Evolutionary conservation across 2,329 filamentous ascomycete genomes (phyloP), one percentile per base, ranked within the genome.

Genomic region (Cercospora sesami): DNA sequence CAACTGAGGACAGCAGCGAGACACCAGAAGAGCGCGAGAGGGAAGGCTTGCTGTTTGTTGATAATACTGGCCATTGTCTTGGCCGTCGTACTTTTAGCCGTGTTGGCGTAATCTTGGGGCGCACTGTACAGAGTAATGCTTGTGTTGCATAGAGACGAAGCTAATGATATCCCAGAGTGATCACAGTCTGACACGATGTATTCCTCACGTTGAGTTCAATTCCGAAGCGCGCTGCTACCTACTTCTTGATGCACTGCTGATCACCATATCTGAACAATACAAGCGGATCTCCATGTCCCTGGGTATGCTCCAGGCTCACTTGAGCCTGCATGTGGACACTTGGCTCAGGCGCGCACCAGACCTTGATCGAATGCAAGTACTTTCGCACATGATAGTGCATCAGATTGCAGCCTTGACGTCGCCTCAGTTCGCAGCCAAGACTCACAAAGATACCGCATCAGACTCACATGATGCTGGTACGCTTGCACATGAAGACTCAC

Each of bases 21-120:
- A 75, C 96, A 98, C 80, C 96, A 99, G 84, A 97, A 94, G 86
- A 94, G 93, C 70, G 95, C 95, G 30, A 87, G 96, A 72, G 95
- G 93, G 81, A 97, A 96, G 85, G 92, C 92, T 48, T 99, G 94
- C 79, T 97, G 94, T 79, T 82, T 99, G 78, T 81, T 99, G 76
- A 81, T 99, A 61, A 94, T 99, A 68, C 79, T 99, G 76, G 90
- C 91, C 1, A 87, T 99, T 59, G 95, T 99, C 68, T 80, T 98
- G 75, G 91, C 93, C 3, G 93, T 99, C 73, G 90, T 99, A 55
- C 85, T 99, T 68, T 82, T 99, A 73, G 96, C 95, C 14, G 91
- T 94, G 63, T 89, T 64, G 51, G 62, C 53, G 5, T 64, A 31
- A 48, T 39, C 2, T 48, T 16, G 28, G 33, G 23, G n/a, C 55